Evolutionary conservation across 2,329 filamentous ascomycete species (phyloP), one percentile per base, ranked within the genome.

Genomic region (Claviceps sp.): DNA sequence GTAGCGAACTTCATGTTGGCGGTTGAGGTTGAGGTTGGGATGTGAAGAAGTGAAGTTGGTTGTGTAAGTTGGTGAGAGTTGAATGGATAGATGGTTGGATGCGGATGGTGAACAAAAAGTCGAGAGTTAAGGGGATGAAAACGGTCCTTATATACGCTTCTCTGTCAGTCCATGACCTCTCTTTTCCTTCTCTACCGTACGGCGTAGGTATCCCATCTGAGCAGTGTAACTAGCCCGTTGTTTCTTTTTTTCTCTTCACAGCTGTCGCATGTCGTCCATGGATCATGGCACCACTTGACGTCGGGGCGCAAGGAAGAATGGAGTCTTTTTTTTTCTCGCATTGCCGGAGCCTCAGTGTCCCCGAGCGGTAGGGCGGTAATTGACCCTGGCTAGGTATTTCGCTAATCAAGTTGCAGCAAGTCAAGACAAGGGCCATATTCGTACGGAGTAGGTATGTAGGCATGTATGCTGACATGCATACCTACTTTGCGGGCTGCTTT

Each of bases 1-100:
- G 38, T 43, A 30, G 45, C 45, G 45, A 48, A 52, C 45, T 52
- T 52, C 50, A 52, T 52, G 11, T 37, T 44, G 4, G 45, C 44
- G 45, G 18, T 30, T 37, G 26, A 8, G 26, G n/a, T n/a, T 3
- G 24, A 16, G 34, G 18, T 7, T 43, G 40, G 22, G 4, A 40
- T 18, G 30, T 24, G 24, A 24, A 37, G 34, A 37, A 20, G 16
- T 37, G 50, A n/a, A n/a, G 24, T 6, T 18, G 20, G 2, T 37
- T 26, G 34, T 16, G 16, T 16, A 40, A 41, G 22, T 8, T 18
- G 20, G 41, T 44, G 41, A 37, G 8, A 14, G n/a, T n/a, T 37
- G 41, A 51, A 20, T 24, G 37, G 8, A 13, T 42, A 3, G 22
- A 38, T 22, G 18, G 14, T 18, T 34, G 24, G 34, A 47, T 47